These are phyloP conservation scores for Puccinia coronata DNA, from an alignment of 1,284 basidiomycete genomes.

Conservation along the genomic window DNA sequence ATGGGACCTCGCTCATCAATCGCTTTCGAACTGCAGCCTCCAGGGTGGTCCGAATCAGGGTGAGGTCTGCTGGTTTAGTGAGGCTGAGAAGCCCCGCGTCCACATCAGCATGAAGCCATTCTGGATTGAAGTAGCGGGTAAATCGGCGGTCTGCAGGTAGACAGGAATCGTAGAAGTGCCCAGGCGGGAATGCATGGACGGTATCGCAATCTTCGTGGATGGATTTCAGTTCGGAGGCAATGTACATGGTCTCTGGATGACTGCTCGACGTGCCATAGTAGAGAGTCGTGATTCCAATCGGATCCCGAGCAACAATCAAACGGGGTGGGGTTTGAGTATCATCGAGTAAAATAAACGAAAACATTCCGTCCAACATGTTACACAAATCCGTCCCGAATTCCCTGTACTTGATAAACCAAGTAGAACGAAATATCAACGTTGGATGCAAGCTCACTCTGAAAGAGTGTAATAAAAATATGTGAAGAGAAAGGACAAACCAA, in stretches of 20 bases:
- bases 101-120: constrained; percentile 79
- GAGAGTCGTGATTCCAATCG: constrained; percentile 95
- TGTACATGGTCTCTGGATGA: constrained; percentile 81
- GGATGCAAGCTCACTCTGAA: not conserved
- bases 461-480: not conserved
- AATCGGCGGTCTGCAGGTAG: constrained; percentile 71
- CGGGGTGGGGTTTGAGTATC: constrained; percentile 84
- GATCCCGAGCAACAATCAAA: constrained; percentile 92
- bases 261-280: constrained; percentile 93
- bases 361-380: constrained; percentile 92
- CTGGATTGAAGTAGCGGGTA: constrained; percentile 77
- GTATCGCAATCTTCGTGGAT: constrained; percentile 90
- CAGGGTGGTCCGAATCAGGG: constrained; percentile 73
- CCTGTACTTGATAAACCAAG: constrained; percentile 67
- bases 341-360: constrained; percentile 95
- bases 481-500: constrained; percentile 65
- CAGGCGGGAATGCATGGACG: constrained; percentile 93
- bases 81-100: constrained; percentile 67
- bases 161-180: constrained; percentile 78
- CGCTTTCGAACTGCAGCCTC: constrained; percentile 93
- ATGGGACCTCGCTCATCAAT: constrained; percentile 98
- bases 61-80: constrained; percentile 70
- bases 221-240: constrained; percentile 94
- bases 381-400: constrained; percentile 77
- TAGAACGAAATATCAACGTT: not conserved